Evolutionary conservation across 23 red algal species (phyloP).

Genomic region (Rhodosorus marinus): DNA sequence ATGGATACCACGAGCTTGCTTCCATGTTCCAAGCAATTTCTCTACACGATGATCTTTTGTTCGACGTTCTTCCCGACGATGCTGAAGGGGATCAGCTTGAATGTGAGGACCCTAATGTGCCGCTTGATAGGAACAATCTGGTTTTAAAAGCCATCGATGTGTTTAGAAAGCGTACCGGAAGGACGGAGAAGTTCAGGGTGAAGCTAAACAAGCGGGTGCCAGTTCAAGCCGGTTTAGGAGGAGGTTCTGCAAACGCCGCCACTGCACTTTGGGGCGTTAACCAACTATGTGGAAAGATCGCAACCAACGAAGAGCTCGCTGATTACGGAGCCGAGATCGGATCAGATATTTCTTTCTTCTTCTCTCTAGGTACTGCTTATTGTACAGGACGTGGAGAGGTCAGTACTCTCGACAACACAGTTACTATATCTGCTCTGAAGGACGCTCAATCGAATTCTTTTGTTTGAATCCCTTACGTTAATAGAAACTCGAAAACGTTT

Average conservation of each 20-base stretch:
- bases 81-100: conserved; percentile 31
- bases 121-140: conserved; percentile 62
- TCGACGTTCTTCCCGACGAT: conserved; percentile 11
- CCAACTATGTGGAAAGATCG: conserved; percentile 29
- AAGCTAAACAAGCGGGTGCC: conserved; percentile 78
- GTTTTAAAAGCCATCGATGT: conserved; percentile 50
- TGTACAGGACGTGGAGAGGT: conserved; percentile 76
- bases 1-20: conserved; percentile 83
- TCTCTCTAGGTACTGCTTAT: conserved; percentile 76
- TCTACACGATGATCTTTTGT: conserved; percentile 54
- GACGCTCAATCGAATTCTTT: background rate
- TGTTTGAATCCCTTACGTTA: background rate
- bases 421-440: background rate
- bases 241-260: conserved; percentile 83
- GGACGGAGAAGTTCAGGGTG: conserved; percentile 24
- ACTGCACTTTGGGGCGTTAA: conserved; percentile 95
- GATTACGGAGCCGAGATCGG: conserved; percentile 67
- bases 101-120: conserved; percentile 35
- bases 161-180: conserved; percentile 42
- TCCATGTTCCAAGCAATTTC: conserved; percentile 85
- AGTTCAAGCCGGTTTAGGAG: conserved; percentile 68
- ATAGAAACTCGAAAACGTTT: background rate
- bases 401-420: conserved; percentile 8
- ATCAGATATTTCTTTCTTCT: conserved; percentile 82
- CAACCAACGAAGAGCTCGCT: conserved; percentile 21